Percentiles rank a stretch among this genome's conserved stretches.
phyloP scores from a whole-genome alignment of 352 stramenopile species.

The Phytopythium ostracodes region DNA sequence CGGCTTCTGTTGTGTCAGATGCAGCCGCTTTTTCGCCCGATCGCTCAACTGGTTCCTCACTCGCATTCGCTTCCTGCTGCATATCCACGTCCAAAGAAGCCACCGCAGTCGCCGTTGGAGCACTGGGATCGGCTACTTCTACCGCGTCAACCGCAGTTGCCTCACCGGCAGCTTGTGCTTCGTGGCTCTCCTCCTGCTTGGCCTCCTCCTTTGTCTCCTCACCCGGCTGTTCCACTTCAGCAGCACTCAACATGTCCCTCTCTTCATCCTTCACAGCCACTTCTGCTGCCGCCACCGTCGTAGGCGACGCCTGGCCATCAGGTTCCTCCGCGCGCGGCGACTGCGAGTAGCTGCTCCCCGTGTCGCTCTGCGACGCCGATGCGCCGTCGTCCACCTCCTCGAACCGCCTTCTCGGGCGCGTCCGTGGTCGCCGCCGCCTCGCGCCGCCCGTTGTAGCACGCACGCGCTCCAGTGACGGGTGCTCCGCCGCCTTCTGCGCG shows the following conservation, averaged over 20 bases:
- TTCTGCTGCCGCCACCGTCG: neutral
- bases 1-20: neutral
- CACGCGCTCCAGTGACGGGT: slow-evolving; percentile 21
- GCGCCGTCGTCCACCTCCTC: slow-evolving; percentile 24
- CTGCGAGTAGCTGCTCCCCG: slow-evolving; percentile 10
- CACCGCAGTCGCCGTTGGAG: neutral
- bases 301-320: neutral
- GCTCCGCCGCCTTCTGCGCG: neutral
- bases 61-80: neutral
- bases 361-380: slow-evolving; percentile 22
- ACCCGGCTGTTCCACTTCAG: no score
- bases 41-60: neutral
- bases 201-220: neutral
- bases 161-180: slow-evolving; percentile 2
- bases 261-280: neutral
- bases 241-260: neutral
- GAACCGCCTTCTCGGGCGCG: slow-evolving; percentile 26
- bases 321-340: slow-evolving; percentile 15
- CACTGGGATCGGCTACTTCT: neutral
- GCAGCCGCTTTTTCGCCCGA: slow-evolving; percentile 4
- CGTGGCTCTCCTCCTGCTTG: slow-evolving; percentile 8
- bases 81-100: slow-evolving; percentile 1
- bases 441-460: neutral
- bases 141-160: neutral
- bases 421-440: slow-evolving; percentile 15